Base-by-base conservation (phyloP, 139 green algal species). In the Edaphochlamys debaryana region DNA sequence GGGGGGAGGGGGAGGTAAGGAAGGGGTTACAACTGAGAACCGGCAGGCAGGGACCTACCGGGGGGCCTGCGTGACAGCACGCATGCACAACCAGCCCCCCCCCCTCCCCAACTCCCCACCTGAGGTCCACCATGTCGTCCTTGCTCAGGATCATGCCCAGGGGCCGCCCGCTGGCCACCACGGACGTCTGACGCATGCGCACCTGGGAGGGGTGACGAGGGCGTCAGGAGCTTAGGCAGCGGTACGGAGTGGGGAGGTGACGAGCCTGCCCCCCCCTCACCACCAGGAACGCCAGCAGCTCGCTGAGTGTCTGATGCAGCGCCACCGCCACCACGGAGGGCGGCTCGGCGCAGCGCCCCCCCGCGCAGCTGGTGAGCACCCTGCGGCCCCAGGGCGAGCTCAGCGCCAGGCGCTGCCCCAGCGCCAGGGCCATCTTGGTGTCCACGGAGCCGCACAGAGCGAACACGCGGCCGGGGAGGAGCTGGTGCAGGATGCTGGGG, bases 391-490 rank as follows among this genome's bases (percentile, higher is more conserved):
- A 79, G 72, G 72, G 72, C 34, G 54, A 69, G 36, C 29, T 23
- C 34, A 68, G 72, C 34, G 54, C 34, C 54, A 79, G 29, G 36
- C 72, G 72, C 56, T 79, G 72, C 1, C 72, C 72, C 50, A 79
- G 72, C 22, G 72, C 56, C 22, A 79, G 72, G 1, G 72, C 72
- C 72, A 79, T 79, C 72, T 79, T 79, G 54, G 72, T 79, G 72
- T 79, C 72, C 34, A 79, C 54, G 22, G 54, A 37, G 72, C 72
- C 72, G 72, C 72, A 79, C 72, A 79, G 17, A 23, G 72, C 54
- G 22, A 27, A 79, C 52, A 79, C 72, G 36, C 72, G 72, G 5
- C 72, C 72, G 25, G 72, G 72, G 20, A 79, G 52, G 20, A 79
- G 72, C 72, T 79, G 72, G 72, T 79, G 45, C 1, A 79, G 72